Percentiles rank a stretch among this genome's conserved stretches.
These are phyloP conservation scores for Auxenochlorella pyrenoidosa DNA, from an alignment of 139 green algal species.

Conservation along the genomic window DNA sequence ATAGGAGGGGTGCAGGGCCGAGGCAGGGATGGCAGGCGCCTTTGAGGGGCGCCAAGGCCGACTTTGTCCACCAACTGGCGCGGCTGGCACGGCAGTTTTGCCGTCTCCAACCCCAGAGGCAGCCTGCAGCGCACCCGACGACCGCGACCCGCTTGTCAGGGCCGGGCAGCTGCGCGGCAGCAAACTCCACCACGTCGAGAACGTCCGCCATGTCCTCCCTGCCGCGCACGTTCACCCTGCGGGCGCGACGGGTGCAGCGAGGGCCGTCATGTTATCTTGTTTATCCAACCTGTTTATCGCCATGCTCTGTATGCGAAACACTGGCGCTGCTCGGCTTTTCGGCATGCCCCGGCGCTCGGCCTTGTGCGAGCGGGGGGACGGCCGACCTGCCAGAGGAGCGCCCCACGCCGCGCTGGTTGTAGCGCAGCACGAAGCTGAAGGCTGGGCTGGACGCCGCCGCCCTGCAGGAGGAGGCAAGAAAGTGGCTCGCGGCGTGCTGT, in stretches of 20 bases:
- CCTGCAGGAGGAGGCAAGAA: background rate
- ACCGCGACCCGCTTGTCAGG: conserved; percentile 17
- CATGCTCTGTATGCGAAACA: too few species aligned
- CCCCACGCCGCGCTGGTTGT: conserved; percentile 56
- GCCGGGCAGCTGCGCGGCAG: conserved; percentile 4
- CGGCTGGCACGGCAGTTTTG: too few species aligned
- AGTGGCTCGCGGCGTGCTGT: background rate
- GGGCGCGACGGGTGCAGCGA: background rate
- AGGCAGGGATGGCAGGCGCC: background rate
- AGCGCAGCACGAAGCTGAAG: conserved; percentile 39
- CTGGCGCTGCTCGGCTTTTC: too few species aligned
- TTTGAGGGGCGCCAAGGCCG: too few species aligned
- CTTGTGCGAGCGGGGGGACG: background rate
- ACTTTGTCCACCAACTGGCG: too few species aligned
- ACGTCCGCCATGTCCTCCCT: conserved; percentile 5
- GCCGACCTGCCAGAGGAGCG: conserved; percentile 28
- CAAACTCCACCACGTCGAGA: conserved; percentile 10
- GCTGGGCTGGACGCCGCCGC: conserved; percentile 2
- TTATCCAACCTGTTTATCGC: too few species aligned
- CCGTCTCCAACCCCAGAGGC: too few species aligned
- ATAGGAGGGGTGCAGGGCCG: background rate
- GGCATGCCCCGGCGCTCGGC: background rate
- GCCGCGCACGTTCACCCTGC: conserved; percentile 29
- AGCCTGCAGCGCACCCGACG: background rate
- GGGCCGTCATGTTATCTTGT: too few species aligned